Base-by-base conservation (phyloP, 2,329 filamentous ascomycete species). In the Fusarium guadeloupense region DNA sequence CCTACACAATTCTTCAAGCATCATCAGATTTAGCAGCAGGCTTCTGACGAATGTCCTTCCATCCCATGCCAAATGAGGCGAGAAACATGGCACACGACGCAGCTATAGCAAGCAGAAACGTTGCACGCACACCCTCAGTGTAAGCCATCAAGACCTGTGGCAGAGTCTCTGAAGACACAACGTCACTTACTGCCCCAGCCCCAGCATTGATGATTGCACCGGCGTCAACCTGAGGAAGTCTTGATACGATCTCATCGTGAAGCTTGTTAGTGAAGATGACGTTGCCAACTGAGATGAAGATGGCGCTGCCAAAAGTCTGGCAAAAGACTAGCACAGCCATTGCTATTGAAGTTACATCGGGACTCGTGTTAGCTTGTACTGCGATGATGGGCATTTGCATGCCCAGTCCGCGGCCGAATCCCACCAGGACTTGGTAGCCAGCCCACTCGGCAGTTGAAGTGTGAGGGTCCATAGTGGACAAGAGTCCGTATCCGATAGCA, bases 41-140 rank as follows among this genome's bases (percentile, higher is more conserved):
- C 61, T 74, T 75, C 62, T 78, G 76, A 28, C 79, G 75, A 30
- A 82, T 72, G 59, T 79, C 77, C 10, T 75, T 75, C 74, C 78
- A 82, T 0, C 81, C 81, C 64, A 83, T 75, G 0, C 79, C 81
- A 64, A 76, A 78, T 1, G 73, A 68, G 2, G 74, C 67, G 1
- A 77, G 20, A 19, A 81, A 75, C 30, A 68, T 64, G 3, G 45
- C 57, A 10, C 58, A 69, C 3, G 71, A 69, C n/a, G 74, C 45
- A 0, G 70, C 76, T 2, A 74, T 69, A 6, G 72, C 70, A 19
- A 69, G 63, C 30, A 72, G 69, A 41, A 75, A 74, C 1, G 69
- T 70, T 5, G 59, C 54, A 20, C 64, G 57, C 2, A 78, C 67
- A 6, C 74, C 74, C 16, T 72, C 71, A 1, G 74, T 68, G 54